phyloP scores from a whole-genome alignment of 257 asterid genomes.

The Fraxinus americana region DNA sequence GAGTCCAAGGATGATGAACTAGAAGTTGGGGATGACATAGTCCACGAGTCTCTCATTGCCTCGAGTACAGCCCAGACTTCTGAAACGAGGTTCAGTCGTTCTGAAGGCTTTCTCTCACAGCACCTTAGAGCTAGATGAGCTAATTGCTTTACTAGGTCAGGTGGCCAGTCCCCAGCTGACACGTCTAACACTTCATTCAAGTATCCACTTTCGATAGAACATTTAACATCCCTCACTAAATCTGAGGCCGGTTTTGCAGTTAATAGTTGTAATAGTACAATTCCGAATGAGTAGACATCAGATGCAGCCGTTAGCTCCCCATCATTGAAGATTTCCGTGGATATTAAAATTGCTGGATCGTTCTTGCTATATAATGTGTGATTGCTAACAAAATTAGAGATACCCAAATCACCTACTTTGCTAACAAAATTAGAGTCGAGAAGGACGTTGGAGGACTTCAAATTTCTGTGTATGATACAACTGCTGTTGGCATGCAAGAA shows the following conservation, averaged over 20 bases:
- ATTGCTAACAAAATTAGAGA: constrained; percentile 33
- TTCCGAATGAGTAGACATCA: constrained; percentile 81
- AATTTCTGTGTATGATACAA: constrained; percentile 66
- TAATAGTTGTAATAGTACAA: constrained; percentile 61
- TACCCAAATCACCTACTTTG: constrained; percentile 73
- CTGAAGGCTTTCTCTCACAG: constrained; percentile 49
- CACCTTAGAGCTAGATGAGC: constrained; percentile 72
- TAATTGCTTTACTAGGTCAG: constrained; percentile 45
- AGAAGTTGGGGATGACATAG: constrained; percentile 27
- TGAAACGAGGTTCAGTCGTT: constrained; percentile 64
- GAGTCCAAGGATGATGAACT: constrained; percentile 36
- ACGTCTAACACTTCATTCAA: constrained; percentile 54
- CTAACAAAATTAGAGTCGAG: constrained; percentile 60
- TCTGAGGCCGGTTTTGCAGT: constrained; percentile 63
- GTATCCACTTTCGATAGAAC: constrained; percentile 67
- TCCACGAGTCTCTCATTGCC: constrained; percentile 56
- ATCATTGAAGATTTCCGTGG: constrained; percentile 44
- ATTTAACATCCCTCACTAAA: constrained; percentile 62
- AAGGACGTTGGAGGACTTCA: constrained; percentile 70
- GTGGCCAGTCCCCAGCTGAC: constrained; percentile 94
- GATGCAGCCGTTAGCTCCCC: constrained; percentile 62
- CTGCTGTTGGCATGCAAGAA: constrained; percentile 57
- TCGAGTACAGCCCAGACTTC: constrained; percentile 61
- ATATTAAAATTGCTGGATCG: constrained; percentile 44
- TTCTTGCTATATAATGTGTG: constrained; percentile 23